phyloP scores from a whole-genome alignment of 345 rosid species.

The Lepidium didymum region DNA sequence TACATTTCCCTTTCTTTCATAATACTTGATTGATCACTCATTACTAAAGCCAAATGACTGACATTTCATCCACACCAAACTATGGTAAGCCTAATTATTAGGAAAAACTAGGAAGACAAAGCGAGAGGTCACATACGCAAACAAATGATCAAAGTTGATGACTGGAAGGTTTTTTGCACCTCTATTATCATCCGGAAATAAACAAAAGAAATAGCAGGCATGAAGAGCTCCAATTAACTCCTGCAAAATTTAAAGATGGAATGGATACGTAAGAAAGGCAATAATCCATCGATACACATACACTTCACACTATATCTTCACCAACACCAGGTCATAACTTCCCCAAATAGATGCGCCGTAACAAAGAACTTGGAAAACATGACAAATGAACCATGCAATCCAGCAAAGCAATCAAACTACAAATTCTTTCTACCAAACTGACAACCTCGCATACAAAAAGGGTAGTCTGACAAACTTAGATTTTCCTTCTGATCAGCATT shows the following conservation, averaged over 20 bases:
- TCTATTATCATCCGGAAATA: constrained; percentile 64
- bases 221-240: constrained; percentile 82
- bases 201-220: constrained; percentile 75
- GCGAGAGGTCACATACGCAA: constrained; percentile 58
- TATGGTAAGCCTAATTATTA: background rate
- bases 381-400: background rate
- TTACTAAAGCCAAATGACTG: background rate
- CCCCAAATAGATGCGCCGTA: background rate
- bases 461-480: background rate
- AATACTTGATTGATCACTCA: background rate
- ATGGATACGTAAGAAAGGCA: background rate
- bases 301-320: background rate
- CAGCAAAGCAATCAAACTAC: background rate
- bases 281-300: background rate
- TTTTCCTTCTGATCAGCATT: background rate
- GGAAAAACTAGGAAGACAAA: constrained; percentile 21
- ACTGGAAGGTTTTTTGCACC: constrained; percentile 53
- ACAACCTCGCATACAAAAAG: background rate
- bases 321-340: background rate
- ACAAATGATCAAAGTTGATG: constrained; percentile 79
- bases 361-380: background rate
- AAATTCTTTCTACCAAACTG: background rate
- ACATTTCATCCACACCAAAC: background rate
- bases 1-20: background rate
- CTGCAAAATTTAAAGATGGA: constrained; percentile 35